Evolutionary conservation across 2,329 filamentous ascomycete genomes (phyloP).

Genomic region (Colletotrichum simmondsii): DNA sequence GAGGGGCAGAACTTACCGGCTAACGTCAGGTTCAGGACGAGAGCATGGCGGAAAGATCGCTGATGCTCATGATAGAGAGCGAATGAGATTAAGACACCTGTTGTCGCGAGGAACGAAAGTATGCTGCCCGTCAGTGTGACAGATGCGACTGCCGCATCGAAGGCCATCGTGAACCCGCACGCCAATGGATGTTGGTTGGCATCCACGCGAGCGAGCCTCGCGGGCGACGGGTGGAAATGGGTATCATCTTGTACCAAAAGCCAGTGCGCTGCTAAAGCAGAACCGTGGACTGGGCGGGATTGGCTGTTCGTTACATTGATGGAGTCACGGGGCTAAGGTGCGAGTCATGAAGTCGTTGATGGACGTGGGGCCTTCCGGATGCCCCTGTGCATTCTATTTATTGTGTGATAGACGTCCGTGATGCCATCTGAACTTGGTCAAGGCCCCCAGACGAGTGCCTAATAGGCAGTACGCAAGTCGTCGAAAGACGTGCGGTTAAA

Average conservation of each 20-base stretch:
- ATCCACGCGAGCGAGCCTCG: constrained; percentile 15
- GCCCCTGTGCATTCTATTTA: constrained; percentile 31
- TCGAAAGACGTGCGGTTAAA: background rate
- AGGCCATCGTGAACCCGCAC: constrained; percentile 34
- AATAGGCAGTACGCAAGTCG: background rate
- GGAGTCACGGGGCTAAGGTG: constrained; percentile 19
- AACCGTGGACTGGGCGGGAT: constrained; percentile 1
- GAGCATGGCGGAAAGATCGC: constrained; percentile 39
- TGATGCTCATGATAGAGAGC: constrained; percentile 34
- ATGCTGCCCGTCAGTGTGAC: constrained; percentile 31
- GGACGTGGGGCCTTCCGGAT: constrained; percentile 23
- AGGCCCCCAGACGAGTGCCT: background rate
- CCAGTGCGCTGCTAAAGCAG: background rate
- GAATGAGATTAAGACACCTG: constrained; percentile 28
- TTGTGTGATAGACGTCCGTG: constrained; percentile 19
- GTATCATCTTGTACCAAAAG: constrained; percentile 32
- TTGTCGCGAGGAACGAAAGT: constrained; percentile 28
- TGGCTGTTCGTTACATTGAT: constrained; percentile 23
- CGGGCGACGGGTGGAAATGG: constrained; percentile 15
- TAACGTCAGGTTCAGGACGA: constrained; percentile 38
- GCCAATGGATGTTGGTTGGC: constrained; percentile 21
- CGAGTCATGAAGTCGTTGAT: constrained; percentile 30
- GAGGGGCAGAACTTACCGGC: constrained; percentile 36
- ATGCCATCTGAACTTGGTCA: constrained; percentile 23
- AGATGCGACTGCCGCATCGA: constrained; percentile 30